phyloP scores from a whole-genome alignment of 140 eudicot species.

The Erigeron philadelphicus region DNA sequence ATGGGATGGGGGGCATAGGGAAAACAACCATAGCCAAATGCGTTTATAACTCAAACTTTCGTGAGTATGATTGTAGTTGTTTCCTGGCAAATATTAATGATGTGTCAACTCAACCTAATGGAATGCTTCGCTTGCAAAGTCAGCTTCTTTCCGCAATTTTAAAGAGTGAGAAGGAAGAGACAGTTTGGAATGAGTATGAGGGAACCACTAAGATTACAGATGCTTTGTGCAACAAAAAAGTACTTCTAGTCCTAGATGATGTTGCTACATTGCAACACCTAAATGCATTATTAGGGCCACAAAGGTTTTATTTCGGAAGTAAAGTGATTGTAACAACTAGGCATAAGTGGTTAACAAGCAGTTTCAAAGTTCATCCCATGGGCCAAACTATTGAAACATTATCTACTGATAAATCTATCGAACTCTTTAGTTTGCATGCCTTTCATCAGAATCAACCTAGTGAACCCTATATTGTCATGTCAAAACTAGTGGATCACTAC shows the following conservation, averaged over 20 bases:
- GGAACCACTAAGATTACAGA: constrained; percentile 22
- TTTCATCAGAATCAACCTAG: constrained; percentile 13
- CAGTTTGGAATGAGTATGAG: constrained; percentile 20
- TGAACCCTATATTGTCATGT: constrained; percentile 17
- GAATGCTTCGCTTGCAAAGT: constrained; percentile 9
- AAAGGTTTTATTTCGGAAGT: constrained; percentile 12
- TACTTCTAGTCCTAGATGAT: constrained; percentile 34
- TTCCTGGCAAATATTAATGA: constrained; percentile 25
- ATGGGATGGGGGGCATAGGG: too few relatives aligned
- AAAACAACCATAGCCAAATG: constrained; percentile 1
- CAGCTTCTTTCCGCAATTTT: constrained; percentile 27
- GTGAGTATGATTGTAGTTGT: constrained; percentile 21
- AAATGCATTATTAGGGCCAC: constrained; percentile 22
- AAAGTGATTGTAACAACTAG: too few relatives aligned
- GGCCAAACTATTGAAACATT: constrained; percentile 14
- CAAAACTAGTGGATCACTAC: background rate
- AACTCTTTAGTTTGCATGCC: constrained; percentile 33
- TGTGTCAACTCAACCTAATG: too few relatives aligned
- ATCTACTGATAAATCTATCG: background rate
- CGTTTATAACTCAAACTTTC: constrained; percentile 19
- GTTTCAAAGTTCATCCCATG: background rate
- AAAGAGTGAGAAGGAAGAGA: constrained; percentile 17
- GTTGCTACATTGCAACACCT: background rate
- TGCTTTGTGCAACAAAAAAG: constrained; percentile 6
- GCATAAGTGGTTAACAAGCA: background rate